Percentiles rank a stretch among this genome's conserved stretches.
These are phyloP conservation scores for Backusella liffmaniae DNA, from an alignment of 192 early-diverging fungal species.

Conservation along the genomic window DNA sequence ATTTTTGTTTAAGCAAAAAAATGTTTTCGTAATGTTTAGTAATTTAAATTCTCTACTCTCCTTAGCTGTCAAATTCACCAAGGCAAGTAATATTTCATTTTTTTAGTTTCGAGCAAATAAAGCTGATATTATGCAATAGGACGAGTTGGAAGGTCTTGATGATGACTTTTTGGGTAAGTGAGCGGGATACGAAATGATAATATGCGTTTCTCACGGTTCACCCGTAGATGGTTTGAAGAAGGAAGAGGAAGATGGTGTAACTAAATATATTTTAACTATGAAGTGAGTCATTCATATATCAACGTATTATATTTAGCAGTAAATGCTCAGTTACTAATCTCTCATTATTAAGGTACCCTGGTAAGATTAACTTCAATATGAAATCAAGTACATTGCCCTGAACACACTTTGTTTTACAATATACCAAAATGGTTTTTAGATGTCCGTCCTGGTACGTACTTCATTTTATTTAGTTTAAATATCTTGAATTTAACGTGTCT, in stretches of 20 bases:
- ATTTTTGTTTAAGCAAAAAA: constrained; percentile 32
- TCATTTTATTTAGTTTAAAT: background rate
- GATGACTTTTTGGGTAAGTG: constrained; percentile 60
- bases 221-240: constrained; percentile 47
- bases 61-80: constrained; percentile 49
- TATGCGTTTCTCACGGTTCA: background rate
- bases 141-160: constrained; percentile 73
- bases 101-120: background rate
- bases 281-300: constrained; percentile 53
- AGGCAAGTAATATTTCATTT: constrained; percentile 15
- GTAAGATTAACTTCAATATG: background rate
- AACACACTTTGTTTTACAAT: background rate
- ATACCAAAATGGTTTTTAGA: constrained; percentile 6
- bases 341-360: constrained; percentile 12
- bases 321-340: background rate
- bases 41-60: background rate
- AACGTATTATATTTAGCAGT: background rate
- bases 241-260: constrained; percentile 56
- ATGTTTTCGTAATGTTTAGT: constrained; percentile 26
- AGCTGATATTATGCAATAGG: constrained; percentile 9
- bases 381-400: background rate
- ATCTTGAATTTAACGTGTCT: background rate
- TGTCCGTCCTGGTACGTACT: constrained; percentile 30
- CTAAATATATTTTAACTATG: constrained; percentile 67
- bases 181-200: background rate